Evolutionary conservation across 345 rosid genomes (phyloP).

Genomic region (Draba incana): DNA sequence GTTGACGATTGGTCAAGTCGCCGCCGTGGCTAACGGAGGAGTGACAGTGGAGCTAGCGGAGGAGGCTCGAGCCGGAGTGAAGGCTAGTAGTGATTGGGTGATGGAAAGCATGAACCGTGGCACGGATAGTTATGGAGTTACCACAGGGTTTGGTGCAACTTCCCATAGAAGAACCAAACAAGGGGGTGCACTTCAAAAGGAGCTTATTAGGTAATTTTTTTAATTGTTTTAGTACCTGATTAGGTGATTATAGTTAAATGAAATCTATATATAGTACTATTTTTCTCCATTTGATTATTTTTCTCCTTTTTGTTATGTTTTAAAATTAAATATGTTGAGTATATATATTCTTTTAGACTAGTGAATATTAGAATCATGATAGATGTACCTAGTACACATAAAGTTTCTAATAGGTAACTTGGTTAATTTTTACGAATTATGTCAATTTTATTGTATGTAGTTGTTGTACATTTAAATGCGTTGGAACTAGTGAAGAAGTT

Average conservation of each 20-base stretch:
- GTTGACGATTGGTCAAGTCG: constrained; percentile 80
- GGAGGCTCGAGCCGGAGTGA: constrained; percentile 61
- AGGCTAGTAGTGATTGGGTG: constrained; percentile 82
- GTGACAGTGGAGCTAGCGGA: constrained; percentile 61
- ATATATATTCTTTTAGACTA: not conserved
- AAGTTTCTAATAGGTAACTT: not conserved
- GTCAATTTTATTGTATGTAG: not conserved
- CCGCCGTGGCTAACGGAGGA: constrained; percentile 52
- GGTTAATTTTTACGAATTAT: not conserved
- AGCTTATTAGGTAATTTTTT: constrained; percentile 64
- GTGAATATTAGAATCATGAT: not conserved
- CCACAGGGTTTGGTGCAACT: constrained; percentile 80
- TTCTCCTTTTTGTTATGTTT: not conserved
- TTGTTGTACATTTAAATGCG: not conserved
- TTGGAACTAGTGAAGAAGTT: not conserved
- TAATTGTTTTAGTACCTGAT: not conserved
- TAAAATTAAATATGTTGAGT: not conserved
- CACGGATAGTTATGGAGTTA: constrained; percentile 76
- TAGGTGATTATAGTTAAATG: not conserved
- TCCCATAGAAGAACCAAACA: constrained; percentile 72
- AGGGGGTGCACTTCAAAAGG: constrained; percentile 70
- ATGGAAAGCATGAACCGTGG: constrained; percentile 74
- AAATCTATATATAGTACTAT: not conserved
- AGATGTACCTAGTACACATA: not conserved
- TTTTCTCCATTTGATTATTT: not conserved